Base-by-base conservation (phyloP, 306 rosid species). In the Inga leiocalycina region DNA sequence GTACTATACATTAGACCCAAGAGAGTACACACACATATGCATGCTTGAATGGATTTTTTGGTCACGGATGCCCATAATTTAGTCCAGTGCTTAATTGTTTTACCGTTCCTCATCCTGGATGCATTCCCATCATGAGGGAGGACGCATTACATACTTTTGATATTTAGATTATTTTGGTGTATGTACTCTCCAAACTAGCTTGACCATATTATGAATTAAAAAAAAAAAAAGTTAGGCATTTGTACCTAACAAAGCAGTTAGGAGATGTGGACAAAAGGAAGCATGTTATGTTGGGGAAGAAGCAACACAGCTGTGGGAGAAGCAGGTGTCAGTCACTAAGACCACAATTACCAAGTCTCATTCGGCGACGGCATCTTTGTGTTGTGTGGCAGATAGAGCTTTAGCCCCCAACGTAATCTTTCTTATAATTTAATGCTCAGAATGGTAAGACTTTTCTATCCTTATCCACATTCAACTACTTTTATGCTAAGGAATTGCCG, bases 201-300 rank as follows among this genome's bases (percentile, higher is more conserved):
- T 24, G 27, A 0, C 0, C 27, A 24, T 24, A 24, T 24, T 24
- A 24, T 24, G 0, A 24, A 24, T 24, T 24, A 24, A 24, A 24
- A 24, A 24, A 24, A 24, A 24, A 24, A 15, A 49, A 49, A 4
- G 19, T 3, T 17, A 49, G 56, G 19, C 56, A 49, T 48, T 8
- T 56, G 12, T 20, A 20, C 64, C 64, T 2, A 56, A 56, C 11
- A 20, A 39, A 20, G 65, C 65, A 57, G 10, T 22, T 3, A 59
- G 32, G 17, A 24, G 17, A 24, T 15, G 24, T 22, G 66, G 51
- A 80, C 52, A 76, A 34, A 76, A n/a, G 70, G 46, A 54, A 75
- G 51, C 66, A 37, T n/a, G 30, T 75, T 22, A 80, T 52, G 76
- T 34, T 79, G 72, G 49, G 65, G 44, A 43, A 74, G 80, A 66